Percentiles rank a stretch among this genome's conserved stretches.
Evolutionary conservation across 73 alveolate genomes (phyloP).

Genomic region (Tetrahymena borealis): DNA sequence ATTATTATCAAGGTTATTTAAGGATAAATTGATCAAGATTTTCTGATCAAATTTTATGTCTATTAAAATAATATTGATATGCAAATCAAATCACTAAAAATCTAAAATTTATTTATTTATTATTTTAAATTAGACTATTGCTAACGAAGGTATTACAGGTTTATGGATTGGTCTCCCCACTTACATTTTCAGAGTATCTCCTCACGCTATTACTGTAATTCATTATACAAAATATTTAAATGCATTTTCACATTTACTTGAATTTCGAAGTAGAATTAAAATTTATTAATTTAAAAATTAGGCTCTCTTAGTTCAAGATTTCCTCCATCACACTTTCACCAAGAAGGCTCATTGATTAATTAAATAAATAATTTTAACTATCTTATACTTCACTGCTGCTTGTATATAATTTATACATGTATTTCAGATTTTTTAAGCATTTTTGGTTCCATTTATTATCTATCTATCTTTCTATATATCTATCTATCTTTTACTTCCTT

Average conservation of each 20-base stretch:
- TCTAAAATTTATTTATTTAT: neutral
- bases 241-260: neutral
- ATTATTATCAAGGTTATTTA: no score
- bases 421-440: no score
- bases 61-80: no score
- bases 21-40: no score
- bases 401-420: no score
- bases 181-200: conserved; percentile 88
- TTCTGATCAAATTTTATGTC: no score
- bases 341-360: neutral
- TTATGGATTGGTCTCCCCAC: conserved; percentile 94
- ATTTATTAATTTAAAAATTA: no score
- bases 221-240: neutral
- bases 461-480: no score
- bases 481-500: no score
- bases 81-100: neutral
- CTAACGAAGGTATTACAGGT: conserved; percentile 57
- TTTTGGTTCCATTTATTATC: no score
- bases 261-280: no score
- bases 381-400: no score
- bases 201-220: conserved; percentile 68
- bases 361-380: neutral
- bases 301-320: neutral
- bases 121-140: neutral
- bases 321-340: neutral